Evolutionary conservation across 2,329 filamentous ascomycete genomes (phyloP), one percentile per base, ranked within the genome.

Genomic region (Ceratocystis eucalypticola): DNA sequence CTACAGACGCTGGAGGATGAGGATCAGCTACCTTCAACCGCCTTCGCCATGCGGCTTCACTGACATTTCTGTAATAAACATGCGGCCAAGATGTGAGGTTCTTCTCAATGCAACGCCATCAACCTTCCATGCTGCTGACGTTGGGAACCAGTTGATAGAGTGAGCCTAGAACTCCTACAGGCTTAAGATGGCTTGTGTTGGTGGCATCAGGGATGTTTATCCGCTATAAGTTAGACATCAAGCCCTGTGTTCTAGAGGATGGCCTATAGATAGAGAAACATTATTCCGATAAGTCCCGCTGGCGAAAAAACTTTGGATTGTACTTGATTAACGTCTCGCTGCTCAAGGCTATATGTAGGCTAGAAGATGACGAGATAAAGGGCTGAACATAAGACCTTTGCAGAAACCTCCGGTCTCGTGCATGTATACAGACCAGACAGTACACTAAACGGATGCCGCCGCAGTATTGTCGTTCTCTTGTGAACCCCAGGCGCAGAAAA

Each of bases 401-500:
- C 37, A 41, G 5, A 41, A 41, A 15, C 37, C 12, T 15, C 5
- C 12, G 12, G 37, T 15, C 10, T 41, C 3, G 37, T 41, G 37
- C 37, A 41, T 5, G 12, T 5, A 15, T 41, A 41, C 10, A 41
- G 37, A 15, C 37, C 10, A 15, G 37, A 41, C 37, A 41, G 12
- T 1, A 41, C 10, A 10, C 37, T 41, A 41, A 1, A 41, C 10
- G 3, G 37, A 41, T 15, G 37, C 10, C 3, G 37, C 10, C 10
- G 10, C 10, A 41, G 10, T 41, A 15, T 41, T 12, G 3, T 8
- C 33, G 2, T 41, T 4, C 10, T 12, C 37, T 3, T 41, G 37
- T 4, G 57, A 62, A 28, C 61, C 53, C 62, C 62, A 67, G 66
- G 53, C 66, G 61, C 61, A 46, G 15, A 37, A 17, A 59, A 22